Evolutionary conservation across 495 filamentous ascomycete genomes (phyloP).

Genomic region (Aspergillus taichungensis): DNA sequence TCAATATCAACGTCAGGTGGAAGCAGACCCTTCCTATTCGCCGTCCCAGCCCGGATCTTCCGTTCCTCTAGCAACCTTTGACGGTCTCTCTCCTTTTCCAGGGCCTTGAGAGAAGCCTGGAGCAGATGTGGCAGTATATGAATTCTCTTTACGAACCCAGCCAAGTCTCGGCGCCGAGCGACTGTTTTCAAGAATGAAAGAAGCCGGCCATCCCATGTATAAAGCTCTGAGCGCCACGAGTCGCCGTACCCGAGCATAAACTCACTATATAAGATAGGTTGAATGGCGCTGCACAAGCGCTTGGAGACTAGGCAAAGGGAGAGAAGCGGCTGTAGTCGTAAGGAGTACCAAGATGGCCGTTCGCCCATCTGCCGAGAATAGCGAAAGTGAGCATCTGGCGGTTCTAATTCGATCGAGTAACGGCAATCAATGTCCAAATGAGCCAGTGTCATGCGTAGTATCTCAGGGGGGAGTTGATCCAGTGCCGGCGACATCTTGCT

Average conservation of each 20-base stretch:
- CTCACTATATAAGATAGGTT: not conserved
- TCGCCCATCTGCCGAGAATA: not conserved
- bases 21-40: no score
- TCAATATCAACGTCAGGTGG: no score
- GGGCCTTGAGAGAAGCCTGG: no score
- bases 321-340: not conserved
- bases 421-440: not conserved
- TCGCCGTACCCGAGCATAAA: not conserved
- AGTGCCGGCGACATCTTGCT: no score
- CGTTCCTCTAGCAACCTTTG: no score
- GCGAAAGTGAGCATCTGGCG: not conserved
- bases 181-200: conserved; percentile 1
- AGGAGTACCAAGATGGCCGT: conserved; percentile 1
- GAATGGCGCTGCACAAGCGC: not conserved
- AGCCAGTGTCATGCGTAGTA: not conserved
- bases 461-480: not conserved
- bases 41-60: no score
- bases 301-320: conserved; percentile 1
- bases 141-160: conserved; percentile 1
- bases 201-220: conserved; percentile 1
- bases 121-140: not conserved
- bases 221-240: conserved; percentile 1
- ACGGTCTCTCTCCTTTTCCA: no score
- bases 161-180: conserved; percentile 2
- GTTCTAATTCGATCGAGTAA: conserved; percentile 1